These are phyloP conservation scores for Beta corolliflora DNA, from an alignment of 179 eudicot genomes.

Conservation along the genomic window DNA sequence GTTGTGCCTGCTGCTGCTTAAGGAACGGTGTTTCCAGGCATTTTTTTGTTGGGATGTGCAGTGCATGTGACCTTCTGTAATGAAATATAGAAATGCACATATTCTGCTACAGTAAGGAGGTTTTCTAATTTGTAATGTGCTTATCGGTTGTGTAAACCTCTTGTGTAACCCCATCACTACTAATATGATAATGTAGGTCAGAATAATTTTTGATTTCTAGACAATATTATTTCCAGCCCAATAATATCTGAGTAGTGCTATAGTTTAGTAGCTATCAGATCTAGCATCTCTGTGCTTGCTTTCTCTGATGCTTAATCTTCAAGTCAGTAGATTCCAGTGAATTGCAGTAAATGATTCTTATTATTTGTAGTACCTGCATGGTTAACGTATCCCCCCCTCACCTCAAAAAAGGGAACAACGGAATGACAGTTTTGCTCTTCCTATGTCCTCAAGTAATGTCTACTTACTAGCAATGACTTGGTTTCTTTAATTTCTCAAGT, in stretches of 20 bases:
- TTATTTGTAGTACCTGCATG: neutral
- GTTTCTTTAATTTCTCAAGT: neutral
- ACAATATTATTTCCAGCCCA: neutral
- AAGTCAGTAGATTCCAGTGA: neutral
- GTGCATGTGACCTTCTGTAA: neutral
- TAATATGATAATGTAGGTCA: neutral
- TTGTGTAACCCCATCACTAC: neutral
- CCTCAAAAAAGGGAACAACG: neutral
- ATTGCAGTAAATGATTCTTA: neutral
- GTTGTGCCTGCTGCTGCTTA: neutral
- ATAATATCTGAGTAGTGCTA: neutral
- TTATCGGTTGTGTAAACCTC: neutral
- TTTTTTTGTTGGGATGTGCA: neutral
- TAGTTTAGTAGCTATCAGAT: neutral
- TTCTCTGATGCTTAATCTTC: neutral
- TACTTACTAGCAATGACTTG: neutral
- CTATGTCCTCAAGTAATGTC: neutral
- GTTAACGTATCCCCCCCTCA: neutral
- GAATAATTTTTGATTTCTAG: neutral
- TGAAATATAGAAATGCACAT: neutral
- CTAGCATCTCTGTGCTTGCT: no score
- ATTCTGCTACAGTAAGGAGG: neutral
- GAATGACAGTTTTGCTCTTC: neutral
- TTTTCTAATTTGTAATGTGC: neutral
- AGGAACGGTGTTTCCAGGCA: no score